Base-by-base conservation (phyloP, 495 filamentous ascomycete species). In the Tuber aestivum region DNA sequence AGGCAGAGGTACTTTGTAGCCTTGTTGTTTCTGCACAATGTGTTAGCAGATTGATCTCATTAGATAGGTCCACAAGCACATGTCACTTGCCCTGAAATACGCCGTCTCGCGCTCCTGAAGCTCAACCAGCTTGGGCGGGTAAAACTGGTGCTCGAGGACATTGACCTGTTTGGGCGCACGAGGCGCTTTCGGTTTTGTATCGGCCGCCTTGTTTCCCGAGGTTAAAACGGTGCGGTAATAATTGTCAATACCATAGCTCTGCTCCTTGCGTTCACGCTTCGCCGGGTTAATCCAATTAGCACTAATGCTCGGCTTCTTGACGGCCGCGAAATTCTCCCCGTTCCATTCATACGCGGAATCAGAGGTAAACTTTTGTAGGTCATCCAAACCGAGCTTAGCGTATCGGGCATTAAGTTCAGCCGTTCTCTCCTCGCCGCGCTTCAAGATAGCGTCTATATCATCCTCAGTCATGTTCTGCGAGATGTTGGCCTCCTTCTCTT, bases 271-370 rank as follows among this genome's bases (percentile, higher is more conserved):
- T 85, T 99, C 96, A 80, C 96, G 94, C 87, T 98, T 99, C 32
- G 95, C 90, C 3, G 96, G 96, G 81, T 99, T 97, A 86, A 99
- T 99, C 96, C 96, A 99, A 82, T 87, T 96, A 42, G 97, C 88
- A 50, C 94, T 94, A 76, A 99, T 93, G 68, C 97, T 95, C 82
- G 97, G 97, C 86, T 97, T 97, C 72, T 90, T 89, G 69, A 89
- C 87, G n/a, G 87, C 88, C 10, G 93, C 92, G 80, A 98, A 99
- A 80, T 94, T 93, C 83, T 97, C 90, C 41, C 96, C 96, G 78
- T 99, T 98, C 96, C 96, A 99, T 82, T 98, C 95, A 76, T 99
- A 99, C 0, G 94, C 92, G 68, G 93, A 97, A 79, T 99, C 96
- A 0, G 94, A 97, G 5, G 91, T 94, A 85, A 99, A 98, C 83